phyloP scores from a whole-genome alignment of 2,329 filamentous ascomycete genomes.

The Fusarium sp. region DNA sequence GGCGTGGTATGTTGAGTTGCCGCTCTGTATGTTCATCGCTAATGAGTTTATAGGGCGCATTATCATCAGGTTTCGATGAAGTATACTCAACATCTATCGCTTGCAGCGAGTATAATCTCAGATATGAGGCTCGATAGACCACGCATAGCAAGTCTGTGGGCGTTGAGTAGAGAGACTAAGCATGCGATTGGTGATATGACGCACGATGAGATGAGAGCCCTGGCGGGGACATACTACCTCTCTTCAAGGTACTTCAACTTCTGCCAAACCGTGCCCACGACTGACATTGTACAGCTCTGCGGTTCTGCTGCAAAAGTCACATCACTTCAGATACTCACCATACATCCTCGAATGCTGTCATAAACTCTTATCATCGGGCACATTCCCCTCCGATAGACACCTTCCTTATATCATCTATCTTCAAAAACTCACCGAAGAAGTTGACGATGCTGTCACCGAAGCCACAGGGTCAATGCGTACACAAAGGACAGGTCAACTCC shows the following conservation, averaged over 20 bases:
- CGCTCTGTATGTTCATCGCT: background rate
- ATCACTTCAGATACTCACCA: slow-evolving; percentile 44
- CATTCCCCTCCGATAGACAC: slow-evolving; percentile 45
- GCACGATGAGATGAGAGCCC: slow-evolving; percentile 48
- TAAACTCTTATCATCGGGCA: slow-evolving; percentile 22
- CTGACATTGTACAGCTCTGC: slow-evolving; percentile 23
- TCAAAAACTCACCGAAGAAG: slow-evolving; percentile 49
- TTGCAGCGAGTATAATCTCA: slow-evolving; percentile 50
- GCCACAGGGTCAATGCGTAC: slow-evolving; percentile 9
- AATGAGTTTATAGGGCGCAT: slow-evolving; percentile 47
- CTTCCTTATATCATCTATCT: slow-evolving; percentile 49
- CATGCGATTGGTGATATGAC: slow-evolving; percentile 33
- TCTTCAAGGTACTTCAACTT: slow-evolving; percentile 46
- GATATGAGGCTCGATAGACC: slow-evolving; percentile 51
- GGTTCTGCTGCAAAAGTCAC: slow-evolving; percentile 50
- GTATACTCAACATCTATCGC: slow-evolving; percentile 49
- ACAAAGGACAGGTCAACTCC: slow-evolving; percentile 9
- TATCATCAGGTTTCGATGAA: slow-evolving; percentile 48
- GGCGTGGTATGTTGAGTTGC: slow-evolving; percentile 45
- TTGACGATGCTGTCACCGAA: slow-evolving; percentile 46
- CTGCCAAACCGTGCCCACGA: background rate
- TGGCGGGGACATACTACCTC: slow-evolving; percentile 51
- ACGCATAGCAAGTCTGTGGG: slow-evolving; percentile 47
- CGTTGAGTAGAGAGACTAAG: slow-evolving; percentile 42
- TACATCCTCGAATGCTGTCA: slow-evolving; percentile 49